These are phyloP conservation scores for Oryza glumipatula DNA, from an alignment of 176 grass and related monocot species.

Conservation along the genomic window DNA sequence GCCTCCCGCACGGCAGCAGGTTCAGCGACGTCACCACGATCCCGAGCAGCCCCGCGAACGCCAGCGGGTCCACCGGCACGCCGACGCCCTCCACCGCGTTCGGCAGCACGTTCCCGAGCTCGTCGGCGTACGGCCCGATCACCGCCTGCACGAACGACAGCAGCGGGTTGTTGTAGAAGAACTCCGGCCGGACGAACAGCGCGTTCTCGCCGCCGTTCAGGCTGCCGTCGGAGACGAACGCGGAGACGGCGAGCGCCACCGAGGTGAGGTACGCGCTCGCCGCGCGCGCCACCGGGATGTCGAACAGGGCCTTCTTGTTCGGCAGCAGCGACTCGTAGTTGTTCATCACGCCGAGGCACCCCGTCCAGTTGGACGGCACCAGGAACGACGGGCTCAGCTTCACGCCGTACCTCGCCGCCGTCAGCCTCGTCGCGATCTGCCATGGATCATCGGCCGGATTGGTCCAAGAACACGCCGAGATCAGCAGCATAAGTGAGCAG, in stretches of 20 bases:
- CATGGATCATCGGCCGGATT: not conserved
- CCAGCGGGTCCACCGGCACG: constrained; percentile 93
- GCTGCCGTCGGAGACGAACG: constrained; percentile 91
- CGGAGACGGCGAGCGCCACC: constrained; percentile 65
- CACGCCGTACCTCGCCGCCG: constrained; percentile 75
- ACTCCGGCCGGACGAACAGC: constrained; percentile 86
- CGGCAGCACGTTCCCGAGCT: constrained; percentile 97
- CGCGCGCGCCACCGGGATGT: constrained; percentile 82
- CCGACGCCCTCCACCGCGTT: constrained; percentile 97
- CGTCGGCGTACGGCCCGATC: constrained; percentile 93
- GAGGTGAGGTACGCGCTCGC: constrained; percentile 93
- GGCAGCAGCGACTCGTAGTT: constrained; percentile 94
- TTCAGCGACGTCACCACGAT: constrained; percentile 98
- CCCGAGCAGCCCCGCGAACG: constrained; percentile 93
- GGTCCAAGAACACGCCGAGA: not conserved
- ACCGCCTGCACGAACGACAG: constrained; percentile 94
- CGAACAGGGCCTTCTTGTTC: constrained; percentile 89
- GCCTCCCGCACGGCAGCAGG: constrained; percentile 79
- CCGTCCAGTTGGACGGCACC: constrained; percentile 97
- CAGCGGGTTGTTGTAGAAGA: constrained; percentile 99
- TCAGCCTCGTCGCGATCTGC: constrained; percentile 91
- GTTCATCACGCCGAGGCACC: constrained; percentile 94
- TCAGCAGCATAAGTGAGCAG: not conserved
- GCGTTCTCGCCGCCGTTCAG: constrained; percentile 96
- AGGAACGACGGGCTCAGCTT: constrained; percentile 94